Conservation (phyloP, 1,284 basidiomycete species). For the Heterobasidion parviporum region DNA sequence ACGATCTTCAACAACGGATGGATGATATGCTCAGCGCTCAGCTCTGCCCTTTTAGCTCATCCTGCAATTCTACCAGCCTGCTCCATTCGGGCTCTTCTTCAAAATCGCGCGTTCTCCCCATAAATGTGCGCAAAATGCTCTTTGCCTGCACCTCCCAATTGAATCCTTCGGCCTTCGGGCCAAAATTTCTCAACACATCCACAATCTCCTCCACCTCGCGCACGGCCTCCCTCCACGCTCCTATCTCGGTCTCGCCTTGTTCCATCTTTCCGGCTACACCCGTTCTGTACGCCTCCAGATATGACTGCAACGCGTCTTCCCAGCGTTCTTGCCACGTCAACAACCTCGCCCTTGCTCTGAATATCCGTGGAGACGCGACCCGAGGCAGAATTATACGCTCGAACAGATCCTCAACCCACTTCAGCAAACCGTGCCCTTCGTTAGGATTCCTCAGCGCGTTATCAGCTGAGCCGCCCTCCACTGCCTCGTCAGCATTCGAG, state of each 20-base stretch:
- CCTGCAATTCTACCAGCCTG: conserved; percentile 51
- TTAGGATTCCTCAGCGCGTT: conserved; percentile 37
- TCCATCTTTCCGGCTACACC: conserved; percentile 63
- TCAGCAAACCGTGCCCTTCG: conserved; percentile 58
- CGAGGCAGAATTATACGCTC: conserved; percentile 73
- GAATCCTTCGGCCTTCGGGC: conserved; percentile 51
- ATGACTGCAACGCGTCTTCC: conserved; percentile 73
- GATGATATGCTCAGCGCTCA: not conserved
- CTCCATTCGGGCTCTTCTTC: conserved; percentile 85
- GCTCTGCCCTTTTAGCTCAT: conserved; percentile 37
- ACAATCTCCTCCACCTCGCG: conserved; percentile 77
- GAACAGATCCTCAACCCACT: conserved; percentile 63
- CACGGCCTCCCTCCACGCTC: conserved; percentile 67
- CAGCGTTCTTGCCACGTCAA: conserved; percentile 64
- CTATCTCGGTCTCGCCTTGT: conserved; percentile 56
- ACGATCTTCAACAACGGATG: no score
- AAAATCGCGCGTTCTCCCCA: conserved; percentile 76
- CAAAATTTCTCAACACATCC: conserved; percentile 77
- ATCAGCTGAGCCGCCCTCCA: conserved; percentile 15
- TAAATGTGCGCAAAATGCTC: conserved; percentile 84
- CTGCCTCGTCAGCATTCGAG: conserved; percentile 28
- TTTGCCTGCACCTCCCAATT: conserved; percentile 84
- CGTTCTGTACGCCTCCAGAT: conserved; percentile 78
- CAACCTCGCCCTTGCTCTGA: conserved; percentile 75
- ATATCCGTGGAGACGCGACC: conserved; percentile 70